Evolutionary conservation across 202 grass and related monocot species (phyloP).

Genomic region (Bolboschoenoplectus hybrid): DNA sequence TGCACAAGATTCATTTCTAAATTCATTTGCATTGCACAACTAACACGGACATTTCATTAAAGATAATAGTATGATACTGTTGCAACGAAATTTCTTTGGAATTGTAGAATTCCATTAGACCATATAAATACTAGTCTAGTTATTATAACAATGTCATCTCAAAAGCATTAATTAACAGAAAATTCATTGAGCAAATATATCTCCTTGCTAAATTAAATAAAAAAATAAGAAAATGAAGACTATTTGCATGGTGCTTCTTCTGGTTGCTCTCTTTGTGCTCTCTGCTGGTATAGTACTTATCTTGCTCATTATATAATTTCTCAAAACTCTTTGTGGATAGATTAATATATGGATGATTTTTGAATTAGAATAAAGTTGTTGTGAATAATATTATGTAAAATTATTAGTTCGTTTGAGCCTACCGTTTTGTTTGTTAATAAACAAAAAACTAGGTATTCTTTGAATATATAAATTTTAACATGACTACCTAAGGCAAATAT

Average conservation of each 20-base stretch:
- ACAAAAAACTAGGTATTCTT: too few species aligned
- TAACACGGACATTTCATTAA: neutral
- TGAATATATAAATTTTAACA: too few species aligned
- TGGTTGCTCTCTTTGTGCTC: conserved; percentile 17
- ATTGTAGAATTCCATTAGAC: neutral
- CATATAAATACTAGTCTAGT: neutral
- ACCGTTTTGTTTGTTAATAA: too few species aligned
- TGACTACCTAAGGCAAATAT: too few species aligned
- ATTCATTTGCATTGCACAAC: neutral
- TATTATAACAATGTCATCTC: neutral
- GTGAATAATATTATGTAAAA: neutral
- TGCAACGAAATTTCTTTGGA: neutral
- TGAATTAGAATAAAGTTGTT: neutral
- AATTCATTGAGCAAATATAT: neutral
- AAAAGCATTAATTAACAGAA: neutral
- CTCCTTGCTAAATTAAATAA: neutral
- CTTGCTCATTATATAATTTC: neutral
- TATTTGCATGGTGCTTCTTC: neutral
- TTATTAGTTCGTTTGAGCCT: too few species aligned
- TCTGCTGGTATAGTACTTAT: conserved; percentile 1
- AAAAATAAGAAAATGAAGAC: conserved; percentile 9
- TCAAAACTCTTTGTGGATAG: neutral
- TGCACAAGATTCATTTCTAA: conserved; percentile 9
- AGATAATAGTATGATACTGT: neutral
- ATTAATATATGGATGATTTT: neutral